Evolutionary conservation across 1,139 yeast species (phyloP), one percentile per base, ranked within the genome.

Genomic region (Diutina siamensis): DNA sequence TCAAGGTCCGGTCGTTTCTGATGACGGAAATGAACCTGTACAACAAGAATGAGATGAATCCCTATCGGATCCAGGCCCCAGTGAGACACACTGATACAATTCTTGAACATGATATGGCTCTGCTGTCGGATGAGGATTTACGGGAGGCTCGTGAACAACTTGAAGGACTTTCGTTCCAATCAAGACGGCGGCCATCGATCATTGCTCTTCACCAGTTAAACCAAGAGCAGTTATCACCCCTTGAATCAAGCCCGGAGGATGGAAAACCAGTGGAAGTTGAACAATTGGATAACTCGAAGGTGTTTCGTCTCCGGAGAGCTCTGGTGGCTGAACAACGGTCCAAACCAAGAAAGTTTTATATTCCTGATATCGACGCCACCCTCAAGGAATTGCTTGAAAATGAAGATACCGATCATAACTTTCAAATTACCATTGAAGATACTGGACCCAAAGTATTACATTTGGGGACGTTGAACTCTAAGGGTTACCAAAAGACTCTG

Each of bases 381-480:
- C 67, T 88, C 49, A 65, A 75, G 22, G 82, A 83, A 53, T 68
- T 89, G 47, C 67, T 89, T 50, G 74, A 71, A 31, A 78, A 74
- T 51, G 97, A 89, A 60, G 97, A 89, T 59, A 88, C 97, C 2
- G 95, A 88, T 60, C 72, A 72, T 47, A 83, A 89, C 61, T 80
- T 66, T 60, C 97, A 89, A 61, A 89, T 89, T 55, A 88, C 97
- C 13, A 83, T 88, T 46, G 97, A 88, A 57, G 97, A 88, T 60
- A 74, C 79, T 2, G 97, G 97, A 0, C 96, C 97, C n/a, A 88
- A 88, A 58, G 94, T 84, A 15, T 67, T 87, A 51, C 73, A 79
- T 52, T 68, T 88, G 38, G 95, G 95, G 5, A 86, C 96, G 0
- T 86, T 80, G 44, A 84, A 84, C 58, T 85, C 95, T 2, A 77